Percentiles rank a stretch among this genome's conserved stretches.
These are phyloP conservation scores for Solanum pinnatisectum DNA, from an alignment of 257 asterid species.

Conservation along the genomic window DNA sequence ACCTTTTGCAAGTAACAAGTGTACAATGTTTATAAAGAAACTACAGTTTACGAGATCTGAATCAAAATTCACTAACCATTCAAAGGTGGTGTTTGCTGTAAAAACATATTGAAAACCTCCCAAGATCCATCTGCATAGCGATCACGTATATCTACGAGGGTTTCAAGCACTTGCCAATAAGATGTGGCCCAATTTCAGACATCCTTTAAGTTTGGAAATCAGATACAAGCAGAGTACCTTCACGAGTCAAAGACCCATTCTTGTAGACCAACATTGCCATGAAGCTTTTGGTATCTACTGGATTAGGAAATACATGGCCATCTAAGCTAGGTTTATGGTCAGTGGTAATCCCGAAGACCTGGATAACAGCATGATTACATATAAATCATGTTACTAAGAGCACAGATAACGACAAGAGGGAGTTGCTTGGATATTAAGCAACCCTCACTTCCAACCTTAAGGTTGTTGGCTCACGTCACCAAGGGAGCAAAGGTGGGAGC, in stretches of 20 bases:
- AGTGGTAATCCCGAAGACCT: slow-evolving; percentile 74
- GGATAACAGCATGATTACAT: not conserved
- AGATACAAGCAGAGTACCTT: slow-evolving; percentile 41
- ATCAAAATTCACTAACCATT: slow-evolving; percentile 40
- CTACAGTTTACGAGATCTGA: not conserved
- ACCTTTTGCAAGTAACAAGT: slow-evolving; percentile 26
- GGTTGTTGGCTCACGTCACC: no score
- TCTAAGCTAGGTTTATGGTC: slow-evolving; percentile 76
- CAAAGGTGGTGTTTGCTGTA: slow-evolving; percentile 66
- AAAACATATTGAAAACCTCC: slow-evolving; percentile 53
- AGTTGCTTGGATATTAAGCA: no score
- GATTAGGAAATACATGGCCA: slow-evolving; percentile 93
- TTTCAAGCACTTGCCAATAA: slow-evolving; percentile 1
- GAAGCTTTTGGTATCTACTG: slow-evolving; percentile 66
- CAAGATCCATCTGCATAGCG: slow-evolving; percentile 70
- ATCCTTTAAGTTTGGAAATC: not conserved
- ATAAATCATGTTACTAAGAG: not conserved
- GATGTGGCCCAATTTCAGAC: not conserved
- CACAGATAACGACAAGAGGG: not conserved
- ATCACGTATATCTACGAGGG: slow-evolving; percentile 56
- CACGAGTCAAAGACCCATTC: slow-evolving; percentile 93
- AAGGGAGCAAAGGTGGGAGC: no score
- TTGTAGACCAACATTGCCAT: slow-evolving; percentile 92
- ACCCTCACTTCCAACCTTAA: no score
- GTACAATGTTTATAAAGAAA: not conserved